Conservation (phyloP, 345 rosid species). For the Hibiscus tridactylites region DNA sequence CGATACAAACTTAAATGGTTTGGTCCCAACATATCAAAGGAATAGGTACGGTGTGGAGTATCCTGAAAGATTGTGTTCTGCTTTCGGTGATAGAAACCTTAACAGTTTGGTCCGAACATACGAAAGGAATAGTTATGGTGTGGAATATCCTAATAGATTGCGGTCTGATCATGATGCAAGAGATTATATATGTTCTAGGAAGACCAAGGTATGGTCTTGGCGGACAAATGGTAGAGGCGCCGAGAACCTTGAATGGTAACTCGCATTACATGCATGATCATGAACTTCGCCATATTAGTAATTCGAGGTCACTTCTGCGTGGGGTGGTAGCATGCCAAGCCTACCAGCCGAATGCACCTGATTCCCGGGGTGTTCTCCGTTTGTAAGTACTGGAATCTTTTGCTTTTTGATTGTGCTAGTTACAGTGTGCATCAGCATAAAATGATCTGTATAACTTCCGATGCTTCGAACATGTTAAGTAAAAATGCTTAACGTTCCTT, state of each 20-base stretch:
- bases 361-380: background rate
- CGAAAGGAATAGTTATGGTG: background rate
- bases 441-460: background rate
- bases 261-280: background rate
- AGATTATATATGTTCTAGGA: background rate
- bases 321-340: background rate
- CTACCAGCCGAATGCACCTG: background rate
- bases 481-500: too few relatives aligned
- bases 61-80: background rate
- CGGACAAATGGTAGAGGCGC: conserved; percentile 1
- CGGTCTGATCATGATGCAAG: background rate
- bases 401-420: background rate
- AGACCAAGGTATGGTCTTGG: background rate
- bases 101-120: background rate
- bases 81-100: background rate
- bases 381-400: background rate
- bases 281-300: background rate
- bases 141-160: background rate
- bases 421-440: background rate
- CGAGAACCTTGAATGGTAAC: conserved; percentile 1
- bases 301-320: background rate
- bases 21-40: background rate
- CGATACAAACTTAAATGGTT: background rate
- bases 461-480: background rate
- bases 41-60: background rate